phyloP scores from a whole-genome alignment of 2,329 filamentous ascomycete genomes.

The Penicillium hordei region DNA sequence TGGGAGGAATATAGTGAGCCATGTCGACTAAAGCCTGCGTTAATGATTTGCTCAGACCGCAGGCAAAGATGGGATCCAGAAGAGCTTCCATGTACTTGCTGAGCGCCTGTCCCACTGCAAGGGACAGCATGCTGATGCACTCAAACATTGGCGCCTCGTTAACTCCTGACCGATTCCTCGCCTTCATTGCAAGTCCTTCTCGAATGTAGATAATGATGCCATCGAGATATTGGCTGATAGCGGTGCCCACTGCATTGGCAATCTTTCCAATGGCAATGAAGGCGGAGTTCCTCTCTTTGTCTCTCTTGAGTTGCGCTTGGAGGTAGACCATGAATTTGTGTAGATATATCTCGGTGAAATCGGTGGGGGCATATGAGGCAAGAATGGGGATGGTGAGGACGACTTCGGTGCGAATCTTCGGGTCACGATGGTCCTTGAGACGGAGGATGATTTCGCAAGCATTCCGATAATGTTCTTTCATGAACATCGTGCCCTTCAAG shows the following conservation, averaged over 20 bases:
- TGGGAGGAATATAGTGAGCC: slow-evolving; percentile 96
- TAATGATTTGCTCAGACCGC: slow-evolving; percentile 87
- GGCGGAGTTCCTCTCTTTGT: slow-evolving; percentile 89
- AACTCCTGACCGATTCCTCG: slow-evolving; percentile 58
- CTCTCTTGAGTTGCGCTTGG: slow-evolving; percentile 88
- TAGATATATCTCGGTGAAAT: slow-evolving; percentile 83
- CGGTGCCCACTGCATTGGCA: slow-evolving; percentile 91
- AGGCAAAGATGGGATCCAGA: slow-evolving; percentile 94
- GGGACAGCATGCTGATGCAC: slow-evolving; percentile 93
- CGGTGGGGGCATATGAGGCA: slow-evolving; percentile 85
- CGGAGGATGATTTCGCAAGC: slow-evolving; percentile 90
- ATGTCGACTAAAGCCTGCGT: slow-evolving; percentile 97
- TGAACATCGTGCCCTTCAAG: slow-evolving; percentile 96
- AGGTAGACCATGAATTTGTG: slow-evolving; percentile 98
- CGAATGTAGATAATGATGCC: slow-evolving; percentile 90
- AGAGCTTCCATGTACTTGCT: slow-evolving; percentile 98
- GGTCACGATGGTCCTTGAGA: slow-evolving; percentile 89
- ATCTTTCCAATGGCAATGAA: slow-evolving; percentile 96
- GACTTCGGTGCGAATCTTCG: slow-evolving; percentile 83
- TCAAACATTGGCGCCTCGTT: slow-evolving; percentile 82
- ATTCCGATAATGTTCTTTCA: slow-evolving; percentile 91
- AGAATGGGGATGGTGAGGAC: slow-evolving; percentile 89
- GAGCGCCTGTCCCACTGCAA: slow-evolving; percentile 91
- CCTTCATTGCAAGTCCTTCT: slow-evolving; percentile 82
- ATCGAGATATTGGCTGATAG: slow-evolving; percentile 92